Base-by-base conservation (phyloP, 495 filamentous ascomycete genomes). In the Xylona heveae region DNA sequence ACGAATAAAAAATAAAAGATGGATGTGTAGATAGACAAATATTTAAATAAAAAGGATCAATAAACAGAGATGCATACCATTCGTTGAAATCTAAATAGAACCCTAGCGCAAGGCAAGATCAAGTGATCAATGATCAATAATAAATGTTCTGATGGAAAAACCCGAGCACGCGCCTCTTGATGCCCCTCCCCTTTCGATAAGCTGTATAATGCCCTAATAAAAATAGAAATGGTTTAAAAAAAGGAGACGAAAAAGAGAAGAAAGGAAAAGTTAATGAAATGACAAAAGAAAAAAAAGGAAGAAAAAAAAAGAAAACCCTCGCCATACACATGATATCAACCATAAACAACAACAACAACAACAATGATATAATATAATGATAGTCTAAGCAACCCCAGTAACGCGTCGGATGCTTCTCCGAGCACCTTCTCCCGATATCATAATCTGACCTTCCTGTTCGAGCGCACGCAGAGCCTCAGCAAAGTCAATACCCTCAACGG, bases 361-460 rank as follows among this genome's bases (percentile, higher is more conserved):
- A 7, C 23, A 13, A 25, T 25, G 23, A 25, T 8, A 25, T 13
- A 25, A 25, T 25, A 25, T 13, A 7, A 25, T 25, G 23, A 8
- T 7, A 25, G 7, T 7, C 30, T 49, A 58, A 38, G 51, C 43
- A 16, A 52, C 45, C 6, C 69, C 69, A 20, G 60, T 74, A 35
- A 85, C 66, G 44, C 83, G 73, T 47, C 85, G 69, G 37, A 97
- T 77, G 37, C 52, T 77, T 57, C 68, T 80, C 42, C 85, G 69
- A 14, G 74, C 57, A 6, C 85, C 88, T 42, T 95, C 85, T 3
- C 90, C 90, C 27, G 60, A 62, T 24, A 95, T 63, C 57, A 74
- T 74, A 33, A 94, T 61, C 12, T 63, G 48, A 3, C 90, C 88
- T 54, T 95, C 88, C 38, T 74, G 66, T 59, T 95, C 84, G 38